Conservation (phyloP, 73 alveolate species). For the Blepharisma stoltei region DNA sequence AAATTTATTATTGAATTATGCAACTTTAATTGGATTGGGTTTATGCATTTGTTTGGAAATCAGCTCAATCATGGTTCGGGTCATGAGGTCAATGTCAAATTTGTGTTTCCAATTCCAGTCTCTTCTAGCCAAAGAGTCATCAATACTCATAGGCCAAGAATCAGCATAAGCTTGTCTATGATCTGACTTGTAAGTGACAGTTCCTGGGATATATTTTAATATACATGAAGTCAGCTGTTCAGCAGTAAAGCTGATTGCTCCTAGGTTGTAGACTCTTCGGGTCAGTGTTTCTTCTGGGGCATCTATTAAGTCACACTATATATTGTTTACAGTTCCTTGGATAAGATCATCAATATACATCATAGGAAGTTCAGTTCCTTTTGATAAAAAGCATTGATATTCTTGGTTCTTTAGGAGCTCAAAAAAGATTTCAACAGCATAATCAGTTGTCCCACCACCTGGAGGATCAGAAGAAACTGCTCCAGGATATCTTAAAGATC, state of each 20-base stretch:
- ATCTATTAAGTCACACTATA: conserved; percentile 33
- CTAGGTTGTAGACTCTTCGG: conserved; percentile 45
- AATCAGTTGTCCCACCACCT: conserved; percentile 60
- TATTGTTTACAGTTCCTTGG: conserved; percentile 35
- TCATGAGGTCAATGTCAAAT: conserved; percentile 38
- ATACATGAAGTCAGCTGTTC: conserved; percentile 35
- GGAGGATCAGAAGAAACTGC: conserved; percentile 43
- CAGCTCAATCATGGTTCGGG: conserved; percentile 35
- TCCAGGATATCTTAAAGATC: conserved; percentile 59
- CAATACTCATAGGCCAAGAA: conserved; percentile 53
- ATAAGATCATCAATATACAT: conserved; percentile 56
- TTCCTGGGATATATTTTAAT: conserved; percentile 43
- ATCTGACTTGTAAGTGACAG: conserved; percentile 42
- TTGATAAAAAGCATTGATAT: conserved; percentile 35
- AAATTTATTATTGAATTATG: too few species aligned
- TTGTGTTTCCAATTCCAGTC: conserved; percentile 54
- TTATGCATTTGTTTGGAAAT: neutral
- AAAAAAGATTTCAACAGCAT: conserved; percentile 53
- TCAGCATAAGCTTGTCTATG: conserved; percentile 45
- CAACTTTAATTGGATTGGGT: too few species aligned
- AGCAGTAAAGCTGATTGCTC: conserved; percentile 46
- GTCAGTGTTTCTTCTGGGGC: conserved; percentile 35
- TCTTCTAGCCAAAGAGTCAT: conserved; percentile 39
- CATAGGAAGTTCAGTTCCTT: conserved; percentile 43
- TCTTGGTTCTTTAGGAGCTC: conserved; percentile 37